Base-by-base conservation (phyloP, 2,329 filamentous ascomycete species). In the Aaosphaeria pasadenensis region DNA sequence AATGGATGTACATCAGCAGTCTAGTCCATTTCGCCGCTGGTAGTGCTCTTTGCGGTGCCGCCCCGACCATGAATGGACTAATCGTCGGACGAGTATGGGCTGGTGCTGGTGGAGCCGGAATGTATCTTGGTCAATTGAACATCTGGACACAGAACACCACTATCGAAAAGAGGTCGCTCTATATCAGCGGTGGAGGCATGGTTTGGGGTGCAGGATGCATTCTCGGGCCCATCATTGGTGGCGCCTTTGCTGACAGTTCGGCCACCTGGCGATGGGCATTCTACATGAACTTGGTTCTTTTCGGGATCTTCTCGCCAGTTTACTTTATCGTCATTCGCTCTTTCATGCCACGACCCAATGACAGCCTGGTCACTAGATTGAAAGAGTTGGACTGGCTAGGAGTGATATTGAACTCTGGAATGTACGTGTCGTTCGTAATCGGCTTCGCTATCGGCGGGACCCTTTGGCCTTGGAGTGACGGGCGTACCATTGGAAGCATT, bases 281-380 rank as follows among this genome's bases (percentile, higher is more conserved):
- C 57, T 85, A 85, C 55, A 76, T 84, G 64, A 84, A 84, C 54
- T 68, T 83, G 1, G 62, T 71, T 31, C 61, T 78, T 38, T 71
- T 77, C 1, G 79, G 64, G 4, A 57, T 73, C 5, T 68, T 72
- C 36, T 57, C 71, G 3, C 74, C 77, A 4, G 42, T 52, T 1
- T 54, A 49, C 32, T 39, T 59, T 7, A 49, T 56, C 45, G 39
- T 51, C 9, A 9, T 43, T 7, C 9, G 54, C 1, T 30, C 28
- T 11, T 28, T 46, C 30, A 43, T 47, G 24, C 53, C 52, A 0
- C 46, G 44, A 0, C 41, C 24, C 7, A 24, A 32, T 17, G 30
- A 30, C 2, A n/a, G 9, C 5, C 7, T 49, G 7, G 4, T 36
- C 7, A 50, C 41, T 28, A 24, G 52, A 11, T 29, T 54, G 7